A percentile compares a stretch with the other conserved stretches of the same genome.
phyloP scores from a whole-genome alignment of 2,329 filamentous ascomycete species.

The Paraphoma sp. region DNA sequence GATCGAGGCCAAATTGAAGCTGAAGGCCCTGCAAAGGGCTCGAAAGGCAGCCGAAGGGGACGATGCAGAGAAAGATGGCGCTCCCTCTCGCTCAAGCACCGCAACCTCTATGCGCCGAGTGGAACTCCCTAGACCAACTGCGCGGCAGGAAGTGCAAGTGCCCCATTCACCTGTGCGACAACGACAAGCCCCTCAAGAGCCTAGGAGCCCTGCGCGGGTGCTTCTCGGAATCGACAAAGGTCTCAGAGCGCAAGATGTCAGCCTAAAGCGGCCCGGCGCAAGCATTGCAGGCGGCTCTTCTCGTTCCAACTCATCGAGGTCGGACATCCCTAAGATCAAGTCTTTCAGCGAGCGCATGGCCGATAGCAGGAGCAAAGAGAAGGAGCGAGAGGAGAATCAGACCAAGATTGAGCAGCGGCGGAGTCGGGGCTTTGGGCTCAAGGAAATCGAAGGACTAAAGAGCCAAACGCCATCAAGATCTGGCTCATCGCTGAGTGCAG shows the following conservation, averaged over 20 bases:
- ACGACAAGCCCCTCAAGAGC: slow-evolving; percentile 56
- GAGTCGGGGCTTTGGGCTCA: slow-evolving; percentile 49
- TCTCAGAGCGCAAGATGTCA: slow-evolving; percentile 79
- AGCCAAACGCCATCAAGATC: slow-evolving; percentile 34
- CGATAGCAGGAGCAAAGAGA: slow-evolving; percentile 61
- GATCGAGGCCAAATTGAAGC: slow-evolving; percentile 84
- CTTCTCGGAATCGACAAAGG: slow-evolving; percentile 90
- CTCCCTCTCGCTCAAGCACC: slow-evolving; percentile 37
- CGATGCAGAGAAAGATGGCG: slow-evolving; percentile 26
- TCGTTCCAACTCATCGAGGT: slow-evolving; percentile 52
- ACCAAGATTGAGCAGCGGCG: slow-evolving; percentile 52
- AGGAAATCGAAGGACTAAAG: slow-evolving; percentile 32
- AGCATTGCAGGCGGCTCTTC: slow-evolving; percentile 16
- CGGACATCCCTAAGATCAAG: slow-evolving; percentile 50
- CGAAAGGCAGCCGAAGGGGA: slow-evolving; percentile 50
- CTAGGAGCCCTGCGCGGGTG: slow-evolving; percentile 79
- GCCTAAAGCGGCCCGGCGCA: slow-evolving; percentile 67
- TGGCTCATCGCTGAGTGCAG: slow-evolving; percentile 34
- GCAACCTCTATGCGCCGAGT: slow-evolving; percentile 25
- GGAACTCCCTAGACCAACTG: slow-evolving; percentile 30
- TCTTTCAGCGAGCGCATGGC: slow-evolving; percentile 88
- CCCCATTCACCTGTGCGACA: slow-evolving; percentile 73
- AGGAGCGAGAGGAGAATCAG: slow-evolving; percentile 53
- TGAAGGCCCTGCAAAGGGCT: slow-evolving; percentile 79
- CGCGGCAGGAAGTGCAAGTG: slow-evolving; percentile 66